Percentiles rank a stretch among this genome's conserved stretches.
Evolutionary conservation across 305 asterid genomes (phyloP).

Genomic region (Galium porrigens): DNA sequence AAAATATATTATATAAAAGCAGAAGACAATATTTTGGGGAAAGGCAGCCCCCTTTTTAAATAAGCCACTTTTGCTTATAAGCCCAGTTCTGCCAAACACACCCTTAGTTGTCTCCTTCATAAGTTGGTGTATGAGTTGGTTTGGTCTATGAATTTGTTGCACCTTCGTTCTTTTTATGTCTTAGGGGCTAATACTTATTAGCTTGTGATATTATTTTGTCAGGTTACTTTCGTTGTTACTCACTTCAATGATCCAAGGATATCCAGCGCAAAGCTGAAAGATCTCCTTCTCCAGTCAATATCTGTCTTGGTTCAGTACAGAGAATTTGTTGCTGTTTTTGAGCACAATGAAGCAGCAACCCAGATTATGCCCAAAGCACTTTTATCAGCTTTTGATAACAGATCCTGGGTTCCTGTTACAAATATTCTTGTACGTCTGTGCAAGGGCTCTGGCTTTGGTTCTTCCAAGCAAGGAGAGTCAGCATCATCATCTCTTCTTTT

Average conservation of each 20-base stretch:
- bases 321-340: slow-evolving; percentile 67
- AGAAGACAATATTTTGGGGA: too few species aligned
- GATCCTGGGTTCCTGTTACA: slow-evolving; percentile 94
- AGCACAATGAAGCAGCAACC: slow-evolving; percentile 71
- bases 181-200: neutral
- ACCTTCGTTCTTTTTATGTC: neutral
- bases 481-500: slow-evolving; percentile 66
- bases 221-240: slow-evolving; percentile 73
- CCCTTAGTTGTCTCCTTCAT: neutral
- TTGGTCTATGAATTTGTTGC: neutral
- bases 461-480: slow-evolving; percentile 69
- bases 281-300: slow-evolving; percentile 91
- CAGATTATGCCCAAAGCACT: slow-evolving; percentile 64
- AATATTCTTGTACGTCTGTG: slow-evolving; percentile 66
- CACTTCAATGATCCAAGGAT: slow-evolving; percentile 92
- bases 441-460: slow-evolving; percentile 74
- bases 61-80: too few species aligned
- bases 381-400: slow-evolving; percentile 67
- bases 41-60: too few species aligned
- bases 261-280: slow-evolving; percentile 75
- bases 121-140: neutral
- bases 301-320: slow-evolving; percentile 77
- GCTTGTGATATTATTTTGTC: slow-evolving; percentile 13
- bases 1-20: too few species aligned
- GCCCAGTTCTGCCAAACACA: too few species aligned